Percentiles rank a stretch among this genome's conserved stretches.
Conservation (phyloP, 257 asterid species). For the Osmanthus fragrans region DNA sequence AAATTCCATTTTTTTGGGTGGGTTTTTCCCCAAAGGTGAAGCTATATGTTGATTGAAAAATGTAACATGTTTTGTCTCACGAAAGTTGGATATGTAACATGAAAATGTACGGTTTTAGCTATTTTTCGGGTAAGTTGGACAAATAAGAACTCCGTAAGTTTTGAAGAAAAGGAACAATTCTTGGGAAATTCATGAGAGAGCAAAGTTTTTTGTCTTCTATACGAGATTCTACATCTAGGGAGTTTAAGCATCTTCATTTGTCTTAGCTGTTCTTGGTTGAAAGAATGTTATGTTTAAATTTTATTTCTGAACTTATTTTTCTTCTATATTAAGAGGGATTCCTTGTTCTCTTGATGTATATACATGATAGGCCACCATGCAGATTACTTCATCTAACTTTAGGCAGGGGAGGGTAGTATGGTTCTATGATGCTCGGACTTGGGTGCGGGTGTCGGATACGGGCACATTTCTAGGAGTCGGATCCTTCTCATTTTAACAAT, state of each 20-base stretch:
- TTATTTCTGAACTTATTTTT: background rate
- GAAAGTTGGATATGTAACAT: background rate
- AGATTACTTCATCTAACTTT: no score
- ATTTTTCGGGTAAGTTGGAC: background rate
- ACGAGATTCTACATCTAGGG: background rate
- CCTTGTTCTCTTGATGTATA: background rate
- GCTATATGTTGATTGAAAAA: background rate
- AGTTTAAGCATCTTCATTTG: background rate
- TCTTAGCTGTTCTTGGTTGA: background rate
- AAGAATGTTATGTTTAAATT: background rate
- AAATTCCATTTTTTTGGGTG: background rate
- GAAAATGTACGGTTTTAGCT: background rate
- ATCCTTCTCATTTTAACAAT: no score
- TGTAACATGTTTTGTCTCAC: background rate
- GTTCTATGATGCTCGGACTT: no score
- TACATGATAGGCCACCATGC: background rate
- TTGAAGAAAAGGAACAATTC: background rate
- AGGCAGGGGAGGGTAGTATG: no score
- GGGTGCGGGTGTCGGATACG: no score
- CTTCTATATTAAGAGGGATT: background rate
- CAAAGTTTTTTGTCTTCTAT: background rate
- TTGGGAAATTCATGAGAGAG: background rate
- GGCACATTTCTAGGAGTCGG: no score
- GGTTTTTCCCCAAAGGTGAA: background rate
- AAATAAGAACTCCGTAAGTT: background rate